These are phyloP conservation scores for Lentithecium fluviatile DNA, from an alignment of 495 filamentous ascomycete species.

Conservation along the genomic window DNA sequence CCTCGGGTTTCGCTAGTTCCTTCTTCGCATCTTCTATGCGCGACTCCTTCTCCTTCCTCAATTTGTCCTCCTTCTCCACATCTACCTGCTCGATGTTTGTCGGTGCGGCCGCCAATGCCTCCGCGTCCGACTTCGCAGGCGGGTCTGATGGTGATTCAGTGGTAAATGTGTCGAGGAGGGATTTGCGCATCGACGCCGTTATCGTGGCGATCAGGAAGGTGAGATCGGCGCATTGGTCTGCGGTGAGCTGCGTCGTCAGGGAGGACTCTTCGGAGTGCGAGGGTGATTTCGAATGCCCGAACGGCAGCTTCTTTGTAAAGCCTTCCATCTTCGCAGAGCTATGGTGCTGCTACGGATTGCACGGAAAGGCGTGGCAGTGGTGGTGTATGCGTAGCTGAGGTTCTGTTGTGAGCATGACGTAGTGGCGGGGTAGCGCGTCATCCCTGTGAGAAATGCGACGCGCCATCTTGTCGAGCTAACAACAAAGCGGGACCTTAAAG, in stretches of 20 bases:
- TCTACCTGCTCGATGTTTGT: constrained; percentile 13
- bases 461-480: no score
- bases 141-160: constrained; percentile 10
- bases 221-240: constrained; percentile 33
- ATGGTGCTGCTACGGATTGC: no score
- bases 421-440: no score
- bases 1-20: constrained; percentile 38
- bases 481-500: no score
- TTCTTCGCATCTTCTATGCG: constrained; percentile 35
- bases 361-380: no score
- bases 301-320: constrained; percentile 23
- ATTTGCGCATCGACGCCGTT: constrained; percentile 32
- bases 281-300: constrained; percentile 22
- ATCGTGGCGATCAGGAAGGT: constrained; percentile 31
- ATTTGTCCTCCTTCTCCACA: constrained; percentile 32
- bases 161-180: constrained; percentile 27
- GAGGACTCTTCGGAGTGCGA: constrained; percentile 18
- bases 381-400: no score
- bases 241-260: constrained; percentile 25
- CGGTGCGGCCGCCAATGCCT: constrained; percentile 13
- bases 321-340: constrained; percentile 6
- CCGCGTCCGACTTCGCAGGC: constrained; percentile 6
- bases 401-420: no score
- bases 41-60: constrained; percentile 17
- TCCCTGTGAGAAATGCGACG: no score